Evolutionary conservation across 768 basidiomycete species (phyloP), one percentile per base, ranked within the genome.

Genomic region (Mycena filopes): DNA sequence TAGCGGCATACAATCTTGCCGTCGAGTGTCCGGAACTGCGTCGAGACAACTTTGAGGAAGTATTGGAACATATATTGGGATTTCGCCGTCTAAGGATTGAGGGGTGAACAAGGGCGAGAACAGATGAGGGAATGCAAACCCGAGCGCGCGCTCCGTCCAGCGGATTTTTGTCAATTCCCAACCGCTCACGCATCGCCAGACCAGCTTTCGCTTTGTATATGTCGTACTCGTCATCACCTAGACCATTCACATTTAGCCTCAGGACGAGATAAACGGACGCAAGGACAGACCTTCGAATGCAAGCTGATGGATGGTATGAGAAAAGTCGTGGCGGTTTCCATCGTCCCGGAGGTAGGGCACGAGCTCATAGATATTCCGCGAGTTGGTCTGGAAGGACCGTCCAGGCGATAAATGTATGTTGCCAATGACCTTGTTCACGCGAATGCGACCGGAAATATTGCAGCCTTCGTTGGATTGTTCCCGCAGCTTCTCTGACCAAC

Each of bases 41-140:
- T 99, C 9, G 95, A 95, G 42, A 99, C 98, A 47, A 99, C 97
- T 79, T 99, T 99, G 73, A 99, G 84, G 88, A 98, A 99, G 79
- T 99, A 97, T 75, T 99, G 95, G 86, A 95, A 98, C 95, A 98
- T 96, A 76, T 94, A 97, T 70, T 95, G 87, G 26, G 89, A 78
- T 73, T 92, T 92, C 69, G 78, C 81, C 1, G 95, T 95, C 91
- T 93, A 62, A 2, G 28, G 46, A 40, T 63, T 46, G 42, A 42
- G 31, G 43, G 31, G 28, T 48, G 21, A 66, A 57, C 65, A 45
- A 48, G 55, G 10, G 26, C 51, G 26, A 48, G 29, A 50, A 31
- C 13, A 23, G 20, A 18, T 47, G 50, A 33, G 42, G 49, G 11
- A 51, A 16, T 15, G 78, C 84, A 25, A 68, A 92, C 89, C 73